These are phyloP conservation scores for Dioscorea dumetorum DNA, from an alignment of 106 monocot genomes.

Conservation along the genomic window DNA sequence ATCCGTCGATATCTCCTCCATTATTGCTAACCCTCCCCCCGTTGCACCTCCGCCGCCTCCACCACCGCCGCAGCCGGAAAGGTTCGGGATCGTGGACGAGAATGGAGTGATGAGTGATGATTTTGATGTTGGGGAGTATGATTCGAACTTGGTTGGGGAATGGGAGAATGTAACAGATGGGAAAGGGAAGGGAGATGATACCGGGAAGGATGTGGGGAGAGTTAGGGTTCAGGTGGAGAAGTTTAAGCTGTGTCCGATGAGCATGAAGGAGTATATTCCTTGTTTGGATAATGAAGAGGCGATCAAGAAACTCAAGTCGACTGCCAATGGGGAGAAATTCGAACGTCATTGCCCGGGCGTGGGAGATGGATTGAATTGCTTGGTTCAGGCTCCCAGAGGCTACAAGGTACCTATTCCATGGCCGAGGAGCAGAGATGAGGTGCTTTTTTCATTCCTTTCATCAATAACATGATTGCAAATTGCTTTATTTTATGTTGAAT, in stretches of 20 bases:
- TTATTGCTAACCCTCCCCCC: slow-evolving; percentile 8
- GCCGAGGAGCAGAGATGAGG: slow-evolving; percentile 90
- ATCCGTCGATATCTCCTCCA: slow-evolving; percentile 5
- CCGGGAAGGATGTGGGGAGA: background rate
- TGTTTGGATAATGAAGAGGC: slow-evolving; percentile 81
- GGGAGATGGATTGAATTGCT: slow-evolving; percentile 47
- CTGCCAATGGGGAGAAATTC: slow-evolving; percentile 69
- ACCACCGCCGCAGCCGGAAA: slow-evolving; percentile 27
- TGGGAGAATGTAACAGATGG: slow-evolving; percentile 12
- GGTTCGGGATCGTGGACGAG: slow-evolving; percentile 70
- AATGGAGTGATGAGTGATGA: slow-evolving; percentile 61
- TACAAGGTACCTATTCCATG: slow-evolving; percentile 81
- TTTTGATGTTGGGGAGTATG: slow-evolving; percentile 40
- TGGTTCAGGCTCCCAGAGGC: slow-evolving; percentile 61
- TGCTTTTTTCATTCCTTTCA: slow-evolving; percentile 1
- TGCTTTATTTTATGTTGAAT: no score
- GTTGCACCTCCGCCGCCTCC: background rate
- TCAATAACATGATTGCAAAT: background rate
- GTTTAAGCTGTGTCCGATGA: slow-evolving; percentile 47
- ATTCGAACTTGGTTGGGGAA: slow-evolving; percentile 28
- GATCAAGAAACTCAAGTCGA: slow-evolving; percentile 54
- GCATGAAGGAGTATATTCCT: slow-evolving; percentile 79
- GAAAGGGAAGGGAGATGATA: slow-evolving; percentile 13
- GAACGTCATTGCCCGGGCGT: slow-evolving; percentile 67
- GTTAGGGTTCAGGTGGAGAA: slow-evolving; percentile 27